phyloP scores from a whole-genome alignment of 1,284 basidiomycete species.

The Cryptococcus neoformans region DNA sequence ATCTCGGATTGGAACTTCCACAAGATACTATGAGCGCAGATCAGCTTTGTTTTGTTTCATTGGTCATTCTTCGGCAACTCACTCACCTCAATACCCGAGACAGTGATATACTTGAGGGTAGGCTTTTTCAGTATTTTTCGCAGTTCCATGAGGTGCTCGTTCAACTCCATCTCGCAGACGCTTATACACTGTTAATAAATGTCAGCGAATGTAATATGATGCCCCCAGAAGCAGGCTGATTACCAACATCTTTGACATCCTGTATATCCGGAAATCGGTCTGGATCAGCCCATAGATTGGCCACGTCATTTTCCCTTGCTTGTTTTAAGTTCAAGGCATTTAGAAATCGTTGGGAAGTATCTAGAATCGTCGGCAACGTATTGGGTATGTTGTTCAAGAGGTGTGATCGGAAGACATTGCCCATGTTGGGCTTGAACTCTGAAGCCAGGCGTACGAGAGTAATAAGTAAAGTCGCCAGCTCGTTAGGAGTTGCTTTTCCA shows the following conservation, averaged over 20 bases:
- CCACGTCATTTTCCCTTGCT: slow-evolving; percentile 68
- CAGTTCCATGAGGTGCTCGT: slow-evolving; percentile 69
- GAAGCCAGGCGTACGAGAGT: slow-evolving; percentile 70
- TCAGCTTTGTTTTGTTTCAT: slow-evolving; percentile 1
- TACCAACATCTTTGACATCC: slow-evolving; percentile 53
- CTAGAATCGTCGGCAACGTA: slow-evolving; percentile 64
- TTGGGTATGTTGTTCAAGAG: slow-evolving; percentile 70
- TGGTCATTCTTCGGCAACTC: neutral
- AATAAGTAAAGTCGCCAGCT: slow-evolving; percentile 71
- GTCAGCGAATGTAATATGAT: no score
- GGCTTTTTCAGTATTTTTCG: slow-evolving; percentile 72
- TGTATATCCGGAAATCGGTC: slow-evolving; percentile 67
- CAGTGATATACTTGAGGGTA: slow-evolving; percentile 67
- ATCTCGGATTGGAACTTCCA: slow-evolving; percentile 73
- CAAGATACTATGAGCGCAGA: slow-evolving; percentile 58
- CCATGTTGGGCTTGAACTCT: slow-evolving; percentile 59
- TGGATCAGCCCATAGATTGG: slow-evolving; percentile 68
- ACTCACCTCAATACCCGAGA: slow-evolving; percentile 67
- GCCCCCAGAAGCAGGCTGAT: no score
- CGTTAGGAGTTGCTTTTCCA: slow-evolving; percentile 80
- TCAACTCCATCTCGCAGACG: slow-evolving; percentile 64
- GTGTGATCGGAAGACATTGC: slow-evolving; percentile 60
- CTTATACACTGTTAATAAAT: slow-evolving; percentile 34
- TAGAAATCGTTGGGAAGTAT: slow-evolving; percentile 60
- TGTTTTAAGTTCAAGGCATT: slow-evolving; percentile 60